These are phyloP conservation scores for Pseudocercospora ulei DNA, from an alignment of 2,329 filamentous ascomycete genomes.

Conservation along the genomic window DNA sequence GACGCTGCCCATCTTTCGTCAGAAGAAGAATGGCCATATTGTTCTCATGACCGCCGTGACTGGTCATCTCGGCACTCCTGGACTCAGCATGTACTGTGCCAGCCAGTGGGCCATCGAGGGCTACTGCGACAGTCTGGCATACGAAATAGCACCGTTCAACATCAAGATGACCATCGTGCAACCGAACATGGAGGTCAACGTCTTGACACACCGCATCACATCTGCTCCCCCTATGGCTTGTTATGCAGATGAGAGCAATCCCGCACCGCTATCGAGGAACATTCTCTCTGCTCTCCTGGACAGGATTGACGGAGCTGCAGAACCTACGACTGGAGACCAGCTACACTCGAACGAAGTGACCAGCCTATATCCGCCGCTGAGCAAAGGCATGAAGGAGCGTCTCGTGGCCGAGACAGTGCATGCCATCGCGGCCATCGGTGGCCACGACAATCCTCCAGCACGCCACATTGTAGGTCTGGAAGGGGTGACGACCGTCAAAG, in stretches of 20 bases:
- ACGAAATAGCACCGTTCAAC: constrained; percentile 92
- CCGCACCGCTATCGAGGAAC: constrained; percentile 70
- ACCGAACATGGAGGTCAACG: constrained; percentile 83
- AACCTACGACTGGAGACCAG: constrained; percentile 39
- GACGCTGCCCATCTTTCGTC: constrained; percentile 66
- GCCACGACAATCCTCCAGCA: constrained; percentile 89
- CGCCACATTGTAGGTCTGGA: constrained; percentile 89
- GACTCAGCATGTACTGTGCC: constrained; percentile 81
- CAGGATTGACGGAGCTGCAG: constrained; percentile 44
- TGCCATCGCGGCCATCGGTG: constrained; percentile 81
- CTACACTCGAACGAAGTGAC: constrained; percentile 46
- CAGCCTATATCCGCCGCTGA: constrained; percentile 65
- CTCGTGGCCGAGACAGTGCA: constrained; percentile 83
- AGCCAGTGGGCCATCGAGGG: constrained; percentile 92
- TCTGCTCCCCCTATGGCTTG: constrained; percentile 68
- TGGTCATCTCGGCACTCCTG: constrained; percentile 85
- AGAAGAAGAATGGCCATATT: constrained; percentile 76
- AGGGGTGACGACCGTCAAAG: constrained; percentile 76
- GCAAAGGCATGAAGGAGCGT: constrained; percentile 56
- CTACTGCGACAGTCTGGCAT: constrained; percentile 87
- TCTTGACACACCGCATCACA: constrained; percentile 75
- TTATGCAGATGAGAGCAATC: constrained; percentile 59
- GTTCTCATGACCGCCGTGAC: constrained; percentile 82
- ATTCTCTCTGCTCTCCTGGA: constrained; percentile 75
- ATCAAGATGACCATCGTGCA: constrained; percentile 93